Evolutionary conservation across 345 rosid genomes (phyloP).

Genomic region (Salix exigua): DNA sequence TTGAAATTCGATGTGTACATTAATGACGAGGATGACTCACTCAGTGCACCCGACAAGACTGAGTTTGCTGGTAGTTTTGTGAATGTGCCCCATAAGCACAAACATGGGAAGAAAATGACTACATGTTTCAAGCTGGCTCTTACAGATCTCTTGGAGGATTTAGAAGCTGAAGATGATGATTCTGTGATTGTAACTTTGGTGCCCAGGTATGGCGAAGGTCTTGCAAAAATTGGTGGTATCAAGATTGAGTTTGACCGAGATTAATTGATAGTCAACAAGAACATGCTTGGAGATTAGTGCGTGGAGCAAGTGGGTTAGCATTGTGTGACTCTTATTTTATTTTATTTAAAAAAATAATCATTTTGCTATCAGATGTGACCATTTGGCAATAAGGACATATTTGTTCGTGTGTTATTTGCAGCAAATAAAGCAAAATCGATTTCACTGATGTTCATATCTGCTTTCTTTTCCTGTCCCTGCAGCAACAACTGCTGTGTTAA

Average conservation of each 20-base stretch:
- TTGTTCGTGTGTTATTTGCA: too few relatives aligned
- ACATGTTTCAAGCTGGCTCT: conserved; percentile 41
- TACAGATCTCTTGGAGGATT: conserved; percentile 50
- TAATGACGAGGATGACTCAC: conserved; percentile 39
- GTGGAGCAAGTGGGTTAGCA: too few relatives aligned
- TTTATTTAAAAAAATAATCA: too few relatives aligned
- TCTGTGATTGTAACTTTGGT: conserved; percentile 45
- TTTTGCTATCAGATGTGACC: too few relatives aligned
- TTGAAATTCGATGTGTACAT: conserved; percentile 49
- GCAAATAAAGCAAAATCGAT: too few relatives aligned
- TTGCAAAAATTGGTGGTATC: not conserved
- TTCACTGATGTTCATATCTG: too few relatives aligned
- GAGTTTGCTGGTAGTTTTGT: conserved; percentile 59
- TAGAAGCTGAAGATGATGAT: conserved; percentile 48
- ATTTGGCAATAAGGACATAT: too few relatives aligned
- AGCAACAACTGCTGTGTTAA: too few relatives aligned
- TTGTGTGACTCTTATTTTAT: too few relatives aligned
- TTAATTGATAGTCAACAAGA: not conserved
- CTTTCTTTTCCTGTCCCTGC: too few relatives aligned
- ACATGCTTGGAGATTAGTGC: too few relatives aligned
- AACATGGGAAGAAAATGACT: conserved; percentile 37
- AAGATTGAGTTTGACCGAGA: not conserved
- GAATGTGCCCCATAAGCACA: conserved; percentile 48
- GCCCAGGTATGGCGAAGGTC: conserved; percentile 29
- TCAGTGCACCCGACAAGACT: conserved; percentile 29